phyloP scores from a whole-genome alignment of 306 rosid genomes.

The Cajanus cajan region DNA sequence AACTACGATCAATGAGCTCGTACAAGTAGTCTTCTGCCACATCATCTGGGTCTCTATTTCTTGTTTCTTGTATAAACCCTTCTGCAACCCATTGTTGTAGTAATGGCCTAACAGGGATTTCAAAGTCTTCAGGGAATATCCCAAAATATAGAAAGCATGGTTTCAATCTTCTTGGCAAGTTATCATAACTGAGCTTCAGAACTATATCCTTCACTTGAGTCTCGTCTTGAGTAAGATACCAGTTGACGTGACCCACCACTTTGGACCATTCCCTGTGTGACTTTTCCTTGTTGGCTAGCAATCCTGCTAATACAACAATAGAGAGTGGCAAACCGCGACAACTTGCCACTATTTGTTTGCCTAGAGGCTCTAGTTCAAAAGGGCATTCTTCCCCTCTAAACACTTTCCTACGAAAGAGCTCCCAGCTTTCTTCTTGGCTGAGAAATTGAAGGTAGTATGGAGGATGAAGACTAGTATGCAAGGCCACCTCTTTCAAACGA shows the following conservation, averaged over 20 bases:
- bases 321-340: conserved; percentile 23
- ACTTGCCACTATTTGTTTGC: neutral
- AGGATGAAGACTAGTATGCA: neutral
- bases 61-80: neutral
- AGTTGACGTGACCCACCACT: neutral
- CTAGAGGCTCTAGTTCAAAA: neutral
- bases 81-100: neutral
- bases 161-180: neutral
- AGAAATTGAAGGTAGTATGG: neutral
- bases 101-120: neutral
- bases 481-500: neutral
- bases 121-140: neutral
- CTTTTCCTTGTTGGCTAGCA: conserved; percentile 27
- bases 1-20: conserved; percentile 12
- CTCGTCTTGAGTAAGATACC: neutral
- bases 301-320: conserved; percentile 18
- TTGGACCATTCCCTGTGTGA: neutral
- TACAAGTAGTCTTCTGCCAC: conserved; percentile 22
- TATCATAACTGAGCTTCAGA: neutral
- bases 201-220: neutral
- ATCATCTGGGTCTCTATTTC: neutral
- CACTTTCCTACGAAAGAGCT: conserved; percentile 8
- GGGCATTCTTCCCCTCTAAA: neutral
- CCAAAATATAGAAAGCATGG: conserved; percentile 17
- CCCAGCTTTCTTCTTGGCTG: neutral